Percentiles rank a stretch among this genome's conserved stretches.
phyloP scores from a whole-genome alignment of 306 rosid species.

The Prunus mira region DNA sequence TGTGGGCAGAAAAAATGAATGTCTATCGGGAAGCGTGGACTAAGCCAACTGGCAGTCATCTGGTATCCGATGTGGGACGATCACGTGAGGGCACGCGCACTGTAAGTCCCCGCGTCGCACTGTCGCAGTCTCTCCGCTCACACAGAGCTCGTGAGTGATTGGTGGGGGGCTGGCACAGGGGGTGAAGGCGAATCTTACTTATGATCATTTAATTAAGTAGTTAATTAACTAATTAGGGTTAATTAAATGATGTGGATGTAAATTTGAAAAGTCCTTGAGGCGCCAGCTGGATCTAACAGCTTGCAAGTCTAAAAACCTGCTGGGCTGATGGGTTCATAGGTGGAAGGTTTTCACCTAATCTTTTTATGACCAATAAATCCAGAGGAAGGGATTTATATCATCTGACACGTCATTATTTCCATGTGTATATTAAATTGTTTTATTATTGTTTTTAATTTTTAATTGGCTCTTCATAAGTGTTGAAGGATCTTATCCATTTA shows the following conservation, averaged over 20 bases:
- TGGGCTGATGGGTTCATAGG: too few relatives aligned
- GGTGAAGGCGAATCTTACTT: not conserved
- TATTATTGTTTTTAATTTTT: too few relatives aligned
- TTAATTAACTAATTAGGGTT: not conserved
- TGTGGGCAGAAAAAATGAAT: constrained; percentile 11
- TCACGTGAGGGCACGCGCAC: constrained; percentile 46
- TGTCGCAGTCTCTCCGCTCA: not conserved
- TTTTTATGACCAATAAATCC: not conserved
- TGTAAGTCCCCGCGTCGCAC: not conserved
- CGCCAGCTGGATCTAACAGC: constrained; percentile 31
- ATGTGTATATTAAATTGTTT: too few relatives aligned
- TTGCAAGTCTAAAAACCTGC: not conserved
- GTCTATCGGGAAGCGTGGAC: constrained; percentile 57
- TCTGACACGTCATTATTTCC: too few relatives aligned
- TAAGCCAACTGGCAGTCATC: constrained; percentile 58
- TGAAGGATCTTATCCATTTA: too few relatives aligned
- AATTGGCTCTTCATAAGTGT: too few relatives aligned
- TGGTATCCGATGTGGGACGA: constrained; percentile 57
- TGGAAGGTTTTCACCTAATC: too few relatives aligned
- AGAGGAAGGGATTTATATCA: too few relatives aligned
- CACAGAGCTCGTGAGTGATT: constrained; percentile 42
- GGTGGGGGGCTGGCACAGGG: not conserved
- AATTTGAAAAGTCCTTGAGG: not conserved
- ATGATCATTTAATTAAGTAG: not conserved
- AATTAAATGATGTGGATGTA: too few relatives aligned